These are phyloP conservation scores for Hypoxylon lenormandii DNA, from an alignment of 495 filamentous ascomycete genomes.

Conservation along the genomic window DNA sequence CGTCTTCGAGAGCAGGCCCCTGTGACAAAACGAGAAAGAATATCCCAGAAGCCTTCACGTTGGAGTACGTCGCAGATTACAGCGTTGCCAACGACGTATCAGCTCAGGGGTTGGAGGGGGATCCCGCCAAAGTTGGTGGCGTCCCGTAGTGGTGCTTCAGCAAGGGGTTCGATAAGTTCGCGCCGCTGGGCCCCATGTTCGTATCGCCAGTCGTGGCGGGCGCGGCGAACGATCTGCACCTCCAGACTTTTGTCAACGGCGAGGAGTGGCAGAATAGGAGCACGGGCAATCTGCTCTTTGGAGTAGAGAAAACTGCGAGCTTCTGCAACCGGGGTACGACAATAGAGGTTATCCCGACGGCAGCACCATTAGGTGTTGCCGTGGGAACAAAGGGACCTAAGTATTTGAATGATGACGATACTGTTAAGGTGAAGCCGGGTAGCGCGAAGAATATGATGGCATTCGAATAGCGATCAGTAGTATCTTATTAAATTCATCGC, in stretches of 20 bases:
- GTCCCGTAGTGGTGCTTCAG: slow-evolving; percentile 50
- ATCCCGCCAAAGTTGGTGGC: slow-evolving; percentile 47
- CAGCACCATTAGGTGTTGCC: slow-evolving; percentile 58
- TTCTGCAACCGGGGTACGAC: slow-evolving; percentile 57
- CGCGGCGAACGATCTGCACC: slow-evolving; percentile 15
- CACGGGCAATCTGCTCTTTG: slow-evolving; percentile 43
- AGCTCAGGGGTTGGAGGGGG: slow-evolving; percentile 45
- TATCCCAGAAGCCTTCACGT: slow-evolving; percentile 48
- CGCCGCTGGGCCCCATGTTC: slow-evolving; percentile 61
- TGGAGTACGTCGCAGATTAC: slow-evolving; percentile 52
- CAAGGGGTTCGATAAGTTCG: slow-evolving; percentile 57
- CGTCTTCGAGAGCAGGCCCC: too few relatives aligned
- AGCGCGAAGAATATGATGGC: slow-evolving; percentile 57
- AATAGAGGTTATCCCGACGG: slow-evolving; percentile 59
- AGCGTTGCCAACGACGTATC: slow-evolving; percentile 51
- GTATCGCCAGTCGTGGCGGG: slow-evolving; percentile 52
- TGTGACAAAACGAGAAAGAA: slow-evolving; percentile 50
- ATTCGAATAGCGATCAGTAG: slow-evolving; percentile 27
- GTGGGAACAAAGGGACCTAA: slow-evolving; percentile 67
- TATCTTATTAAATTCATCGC: too few relatives aligned
- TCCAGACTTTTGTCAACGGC: slow-evolving; percentile 47
- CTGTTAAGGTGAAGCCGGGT: slow-evolving; percentile 69
- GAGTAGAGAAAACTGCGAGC: slow-evolving; percentile 37
- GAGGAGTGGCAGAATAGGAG: slow-evolving; percentile 41
- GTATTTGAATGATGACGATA: slow-evolving; percentile 69